Evolutionary conservation across 1,284 basidiomycete species (phyloP).

Genomic region (Boletus smithii): DNA sequence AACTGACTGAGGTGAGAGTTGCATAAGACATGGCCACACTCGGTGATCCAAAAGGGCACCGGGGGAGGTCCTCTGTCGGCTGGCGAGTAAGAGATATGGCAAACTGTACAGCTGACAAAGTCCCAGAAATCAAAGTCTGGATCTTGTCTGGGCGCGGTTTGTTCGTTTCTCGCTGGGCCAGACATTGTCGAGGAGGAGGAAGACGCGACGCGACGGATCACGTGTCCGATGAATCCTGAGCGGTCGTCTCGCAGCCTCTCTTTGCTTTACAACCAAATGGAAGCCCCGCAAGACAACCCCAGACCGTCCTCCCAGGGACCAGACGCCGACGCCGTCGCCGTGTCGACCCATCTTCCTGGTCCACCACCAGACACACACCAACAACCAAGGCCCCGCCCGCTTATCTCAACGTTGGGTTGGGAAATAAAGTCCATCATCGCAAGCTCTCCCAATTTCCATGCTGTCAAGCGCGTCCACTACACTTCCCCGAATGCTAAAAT

Average conservation of each 20-base stretch:
- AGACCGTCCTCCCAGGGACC: conserved; percentile 8
- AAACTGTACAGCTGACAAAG: conserved; percentile 65
- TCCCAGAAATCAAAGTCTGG: conserved; percentile 70
- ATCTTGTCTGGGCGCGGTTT: conserved; percentile 15
- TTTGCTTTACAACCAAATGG: neutral
- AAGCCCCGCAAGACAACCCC: too few species aligned
- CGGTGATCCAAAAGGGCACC: conserved; percentile 80
- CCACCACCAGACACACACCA: neutral
- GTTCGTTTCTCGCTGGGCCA: conserved; percentile 28
- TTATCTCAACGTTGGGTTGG: conserved; percentile 53
- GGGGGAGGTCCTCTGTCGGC: conserved; percentile 45
- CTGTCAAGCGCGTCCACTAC: conserved; percentile 39
- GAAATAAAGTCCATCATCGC: conserved; percentile 42
- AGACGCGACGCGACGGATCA: conserved; percentile 20
- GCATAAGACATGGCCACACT: conserved; percentile 79
- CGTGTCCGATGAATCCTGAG: conserved; percentile 8
- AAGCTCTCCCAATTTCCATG: conserved; percentile 27
- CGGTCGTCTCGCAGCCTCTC: neutral
- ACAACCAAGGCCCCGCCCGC: conserved; percentile 9
- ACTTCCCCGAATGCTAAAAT: conserved; percentile 26
- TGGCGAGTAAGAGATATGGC: conserved; percentile 58
- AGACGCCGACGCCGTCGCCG: neutral
- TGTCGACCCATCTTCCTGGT: neutral
- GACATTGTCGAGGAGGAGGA: conserved; percentile 35
- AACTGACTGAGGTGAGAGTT: conserved; percentile 75